phyloP scores from a whole-genome alignment of 2,329 filamentous ascomycete genomes.

The Verticillium nonalfalfae region DNA sequence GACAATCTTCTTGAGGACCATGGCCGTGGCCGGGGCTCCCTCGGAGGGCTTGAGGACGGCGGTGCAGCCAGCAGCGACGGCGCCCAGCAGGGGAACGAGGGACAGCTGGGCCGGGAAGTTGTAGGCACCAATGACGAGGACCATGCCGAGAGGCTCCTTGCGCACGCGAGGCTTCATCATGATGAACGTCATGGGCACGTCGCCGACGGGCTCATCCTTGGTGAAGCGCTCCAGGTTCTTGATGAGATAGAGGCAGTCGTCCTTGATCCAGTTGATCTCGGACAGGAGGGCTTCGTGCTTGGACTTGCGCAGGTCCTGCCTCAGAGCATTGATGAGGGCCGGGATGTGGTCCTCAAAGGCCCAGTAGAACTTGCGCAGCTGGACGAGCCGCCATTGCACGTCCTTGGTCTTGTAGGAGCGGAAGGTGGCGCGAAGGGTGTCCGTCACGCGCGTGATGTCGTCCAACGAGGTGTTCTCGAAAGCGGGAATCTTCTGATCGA shows the following conservation, averaged over 20 bases:
- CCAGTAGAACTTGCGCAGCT: slow-evolving; percentile 96
- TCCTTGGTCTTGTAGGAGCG: slow-evolving; percentile 74
- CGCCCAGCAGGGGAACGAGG: slow-evolving; percentile 74
- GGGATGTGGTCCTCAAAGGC: slow-evolving; percentile 72
- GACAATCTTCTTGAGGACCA: slow-evolving; percentile 73
- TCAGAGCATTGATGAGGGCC: slow-evolving; percentile 67
- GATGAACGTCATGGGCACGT: slow-evolving; percentile 63
- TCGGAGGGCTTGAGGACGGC: slow-evolving; percentile 90
- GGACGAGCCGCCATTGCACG: slow-evolving; percentile 72
- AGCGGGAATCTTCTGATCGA: slow-evolving; percentile 31
- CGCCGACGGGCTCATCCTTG: slow-evolving; percentile 69
- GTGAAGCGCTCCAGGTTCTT: slow-evolving; percentile 76
- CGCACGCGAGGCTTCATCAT: slow-evolving; percentile 68
- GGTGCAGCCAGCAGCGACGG: slow-evolving; percentile 88
- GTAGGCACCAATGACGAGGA: slow-evolving; percentile 85
- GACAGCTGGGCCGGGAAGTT: slow-evolving; percentile 88
- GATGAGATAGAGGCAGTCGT: slow-evolving; percentile 73
- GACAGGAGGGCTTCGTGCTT: slow-evolving; percentile 65
- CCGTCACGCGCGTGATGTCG: slow-evolving; percentile 55
- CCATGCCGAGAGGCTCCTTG: slow-evolving; percentile 81
- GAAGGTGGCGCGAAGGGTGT: slow-evolving; percentile 62
- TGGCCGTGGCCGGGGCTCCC: slow-evolving; percentile 66
- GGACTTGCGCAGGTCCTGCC: slow-evolving; percentile 73
- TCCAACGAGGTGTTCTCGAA: slow-evolving; percentile 60
- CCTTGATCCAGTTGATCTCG: slow-evolving; percentile 73